Evolutionary conservation across 1,284 basidiomycete species (phyloP).

Genomic region (Cryptococcus maquisensis): DNA sequence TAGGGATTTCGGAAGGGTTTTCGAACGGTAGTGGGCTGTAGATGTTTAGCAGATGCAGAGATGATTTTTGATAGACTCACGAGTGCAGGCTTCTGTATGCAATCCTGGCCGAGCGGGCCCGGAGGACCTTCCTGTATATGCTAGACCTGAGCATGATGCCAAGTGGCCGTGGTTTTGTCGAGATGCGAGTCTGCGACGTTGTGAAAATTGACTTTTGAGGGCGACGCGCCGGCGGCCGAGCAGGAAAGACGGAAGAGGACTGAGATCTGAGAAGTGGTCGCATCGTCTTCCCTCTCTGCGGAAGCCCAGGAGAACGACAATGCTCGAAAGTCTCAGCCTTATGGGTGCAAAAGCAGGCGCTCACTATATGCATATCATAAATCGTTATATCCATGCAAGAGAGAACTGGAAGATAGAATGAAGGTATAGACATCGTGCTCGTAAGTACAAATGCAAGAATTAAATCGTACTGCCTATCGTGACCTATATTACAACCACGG

Average conservation of each 20-base stretch:
- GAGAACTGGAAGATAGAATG: neutral
- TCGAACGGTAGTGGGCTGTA: neutral
- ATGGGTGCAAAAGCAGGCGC: too few relatives aligned
- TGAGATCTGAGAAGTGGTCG: too few relatives aligned
- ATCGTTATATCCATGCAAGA: neutral
- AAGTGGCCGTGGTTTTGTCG: neutral
- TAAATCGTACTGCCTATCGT: neutral
- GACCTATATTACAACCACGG: neutral
- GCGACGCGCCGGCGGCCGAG: too few relatives aligned
- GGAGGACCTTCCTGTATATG: slow-evolving; percentile 12
- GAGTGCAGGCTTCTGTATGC: neutral
- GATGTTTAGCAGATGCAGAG: neutral
- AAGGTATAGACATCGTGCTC: neutral
- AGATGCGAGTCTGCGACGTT: too few relatives aligned
- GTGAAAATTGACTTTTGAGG: too few relatives aligned
- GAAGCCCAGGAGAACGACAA: too few relatives aligned
- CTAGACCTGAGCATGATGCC: slow-evolving; percentile 18
- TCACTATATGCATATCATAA: neutral
- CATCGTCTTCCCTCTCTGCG: too few relatives aligned
- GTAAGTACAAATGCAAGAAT: neutral
- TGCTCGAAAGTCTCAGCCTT: too few relatives aligned
- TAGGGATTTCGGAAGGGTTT: neutral
- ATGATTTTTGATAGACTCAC: neutral
- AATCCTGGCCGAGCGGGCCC: slow-evolving; percentile 5
- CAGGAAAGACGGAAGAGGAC: too few relatives aligned